Conservation (phyloP, 2,329 filamentous ascomycete species). For the Dactylellina leptospora region DNA sequence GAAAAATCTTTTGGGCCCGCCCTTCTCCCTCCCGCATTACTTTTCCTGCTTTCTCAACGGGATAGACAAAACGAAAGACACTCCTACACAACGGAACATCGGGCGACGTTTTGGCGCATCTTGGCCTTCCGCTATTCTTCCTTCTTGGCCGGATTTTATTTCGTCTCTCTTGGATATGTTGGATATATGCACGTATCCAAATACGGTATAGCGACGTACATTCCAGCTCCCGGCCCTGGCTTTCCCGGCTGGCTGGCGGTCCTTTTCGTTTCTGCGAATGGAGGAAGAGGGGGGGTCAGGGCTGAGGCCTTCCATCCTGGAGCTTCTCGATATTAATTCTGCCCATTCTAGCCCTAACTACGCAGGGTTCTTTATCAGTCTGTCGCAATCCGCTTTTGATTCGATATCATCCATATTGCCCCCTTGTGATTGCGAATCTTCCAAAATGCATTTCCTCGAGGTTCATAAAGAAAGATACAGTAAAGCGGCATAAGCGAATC, state of each 20-base stretch:
- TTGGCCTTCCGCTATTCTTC: no score
- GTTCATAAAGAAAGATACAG: no score
- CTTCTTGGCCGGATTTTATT: background rate
- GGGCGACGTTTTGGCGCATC: no score
- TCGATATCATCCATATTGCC: slow-evolving; percentile 19
- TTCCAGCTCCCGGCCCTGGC: slow-evolving; percentile 7
- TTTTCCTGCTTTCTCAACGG: background rate
- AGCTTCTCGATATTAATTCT: background rate
- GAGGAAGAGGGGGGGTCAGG: no score
- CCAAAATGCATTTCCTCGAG: no score
- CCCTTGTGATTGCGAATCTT: no score
- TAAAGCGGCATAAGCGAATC: background rate
- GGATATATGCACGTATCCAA: slow-evolving; percentile 31
- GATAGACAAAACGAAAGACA: no score
- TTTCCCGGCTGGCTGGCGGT: background rate
- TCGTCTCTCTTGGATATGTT: slow-evolving; percentile 23
- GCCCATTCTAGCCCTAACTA: slow-evolving; percentile 17
- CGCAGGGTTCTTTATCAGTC: no score
- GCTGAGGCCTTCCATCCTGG: background rate
- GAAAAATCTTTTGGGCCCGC: background rate
- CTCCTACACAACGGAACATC: no score
- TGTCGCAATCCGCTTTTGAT: no score
- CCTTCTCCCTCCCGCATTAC: background rate
- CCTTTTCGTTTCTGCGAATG: no score
- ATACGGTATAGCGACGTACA: slow-evolving; percentile 15